Percentiles rank a stretch among this genome's conserved stretches.
phyloP scores from a whole-genome alignment of 306 rosid species.

The Quercus alba region DNA sequence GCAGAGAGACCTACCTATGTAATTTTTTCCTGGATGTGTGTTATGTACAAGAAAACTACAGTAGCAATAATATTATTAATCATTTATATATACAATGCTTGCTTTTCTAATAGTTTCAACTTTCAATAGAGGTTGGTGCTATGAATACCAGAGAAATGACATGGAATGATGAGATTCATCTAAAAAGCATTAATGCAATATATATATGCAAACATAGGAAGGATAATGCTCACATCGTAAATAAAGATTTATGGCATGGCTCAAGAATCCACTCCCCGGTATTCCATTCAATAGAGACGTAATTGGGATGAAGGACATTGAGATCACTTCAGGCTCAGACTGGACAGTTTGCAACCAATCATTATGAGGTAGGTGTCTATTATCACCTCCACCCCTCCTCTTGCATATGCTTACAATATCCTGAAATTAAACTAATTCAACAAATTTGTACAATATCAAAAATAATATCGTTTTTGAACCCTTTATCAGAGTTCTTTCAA shows the following conservation, averaged over 20 bases:
- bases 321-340: conserved; percentile 84
- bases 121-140: too few relatives aligned
- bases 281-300: conserved; percentile 93
- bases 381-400: conserved; percentile 90
- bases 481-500: background rate
- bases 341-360: conserved; percentile 92
- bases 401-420: conserved; percentile 66
- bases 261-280: conserved; percentile 95
- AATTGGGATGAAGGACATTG: conserved; percentile 93
- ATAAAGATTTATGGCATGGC: conserved; percentile 97
- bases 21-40: too few relatives aligned
- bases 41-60: too few relatives aligned
- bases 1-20: too few relatives aligned
- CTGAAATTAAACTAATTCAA: conserved; percentile 45
- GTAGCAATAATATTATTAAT: too few relatives aligned
- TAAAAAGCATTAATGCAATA: conserved; percentile 2
- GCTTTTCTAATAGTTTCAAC: too few relatives aligned
- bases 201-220: conserved; percentile 8
- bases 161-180: conserved; percentile 13
- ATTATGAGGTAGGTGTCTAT: conserved; percentile 51
- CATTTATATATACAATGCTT: too few relatives aligned
- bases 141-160: conserved; percentile 6
- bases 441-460: background rate
- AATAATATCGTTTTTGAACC: background rate
- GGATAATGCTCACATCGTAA: conserved; percentile 77